Percentiles rank a stretch among this genome's conserved stretches.
These are phyloP conservation scores for Hanseniaspora thailandica DNA, from an alignment of 805 yeast species.

Conservation along the genomic window DNA sequence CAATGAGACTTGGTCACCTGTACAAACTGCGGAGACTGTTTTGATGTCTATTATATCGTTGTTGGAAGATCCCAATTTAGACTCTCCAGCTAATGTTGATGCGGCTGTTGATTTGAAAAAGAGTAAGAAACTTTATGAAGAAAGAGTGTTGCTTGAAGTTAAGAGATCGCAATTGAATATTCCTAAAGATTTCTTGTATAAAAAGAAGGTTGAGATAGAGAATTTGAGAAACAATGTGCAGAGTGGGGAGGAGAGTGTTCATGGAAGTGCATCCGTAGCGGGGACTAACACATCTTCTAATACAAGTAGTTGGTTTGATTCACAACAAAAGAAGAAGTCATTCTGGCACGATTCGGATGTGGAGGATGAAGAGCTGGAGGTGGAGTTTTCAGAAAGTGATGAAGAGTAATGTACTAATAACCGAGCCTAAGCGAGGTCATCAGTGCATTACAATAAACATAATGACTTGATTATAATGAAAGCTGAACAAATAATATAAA, in stretches of 20 bases:
- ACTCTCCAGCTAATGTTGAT: conserved; percentile 91
- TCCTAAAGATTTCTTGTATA: conserved; percentile 55
- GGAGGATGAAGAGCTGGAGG: conserved; percentile 12
- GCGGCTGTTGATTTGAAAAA: conserved; percentile 87
- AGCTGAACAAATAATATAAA: too few relatives aligned
- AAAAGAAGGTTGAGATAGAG: background rate
- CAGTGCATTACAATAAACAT: too few relatives aligned
- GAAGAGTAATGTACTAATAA: conserved; percentile 1
- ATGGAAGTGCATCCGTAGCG: background rate
- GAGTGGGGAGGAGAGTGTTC: background rate
- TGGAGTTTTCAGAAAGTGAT: conserved; percentile 14
- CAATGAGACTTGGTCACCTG: conserved; percentile 88
- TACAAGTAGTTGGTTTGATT: conserved; percentile 1
- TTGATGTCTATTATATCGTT: conserved; percentile 81
- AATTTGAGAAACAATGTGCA: background rate
- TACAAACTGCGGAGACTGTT: conserved; percentile 84
- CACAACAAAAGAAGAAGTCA: conserved; percentile 3
- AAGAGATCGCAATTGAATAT: conserved; percentile 73
- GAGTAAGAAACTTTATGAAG: conserved; percentile 62
- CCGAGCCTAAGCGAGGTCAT: too few relatives aligned
- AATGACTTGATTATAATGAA: too few relatives aligned
- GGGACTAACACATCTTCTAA: background rate
- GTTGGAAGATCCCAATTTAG: conserved; percentile 84
- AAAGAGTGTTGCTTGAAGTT: conserved; percentile 67
- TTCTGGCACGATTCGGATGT: conserved; percentile 14